Conservation (phyloP, 208 protist species). For the Blechomonas ayalai region DNA sequence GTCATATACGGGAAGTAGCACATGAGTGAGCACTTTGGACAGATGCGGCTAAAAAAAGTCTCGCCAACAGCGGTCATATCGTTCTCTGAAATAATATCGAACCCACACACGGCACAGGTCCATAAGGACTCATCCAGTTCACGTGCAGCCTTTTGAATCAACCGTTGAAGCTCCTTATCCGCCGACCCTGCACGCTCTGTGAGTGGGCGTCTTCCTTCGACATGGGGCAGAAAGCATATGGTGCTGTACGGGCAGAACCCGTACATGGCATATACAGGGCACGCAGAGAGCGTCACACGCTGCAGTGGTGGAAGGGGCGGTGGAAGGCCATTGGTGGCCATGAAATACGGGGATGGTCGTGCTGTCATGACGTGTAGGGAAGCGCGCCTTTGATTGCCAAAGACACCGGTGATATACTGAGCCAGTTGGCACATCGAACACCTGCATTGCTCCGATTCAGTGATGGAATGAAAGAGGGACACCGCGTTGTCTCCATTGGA, state of each 20-base stretch:
- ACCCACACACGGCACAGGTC: slow-evolving; percentile 73
- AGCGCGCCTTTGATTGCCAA: slow-evolving; percentile 61
- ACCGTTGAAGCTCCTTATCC: slow-evolving; percentile 49
- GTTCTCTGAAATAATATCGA: slow-evolving; percentile 44
- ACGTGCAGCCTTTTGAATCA: slow-evolving; percentile 24
- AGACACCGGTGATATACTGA: slow-evolving; percentile 54
- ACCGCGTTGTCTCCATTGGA: too few species aligned
- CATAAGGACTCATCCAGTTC: slow-evolving; percentile 44
- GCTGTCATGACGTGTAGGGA: slow-evolving; percentile 72
- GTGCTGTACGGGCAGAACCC: slow-evolving; percentile 74
- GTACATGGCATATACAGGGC: slow-evolving; percentile 59
- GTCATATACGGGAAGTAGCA: slow-evolving; percentile 81
- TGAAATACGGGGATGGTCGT: slow-evolving; percentile 54
- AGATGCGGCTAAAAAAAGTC: slow-evolving; percentile 64
- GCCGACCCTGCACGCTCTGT: slow-evolving; percentile 19
- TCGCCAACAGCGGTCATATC: slow-evolving; percentile 52
- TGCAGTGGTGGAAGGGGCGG: slow-evolving; percentile 31
- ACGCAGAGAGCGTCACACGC: slow-evolving; percentile 15
- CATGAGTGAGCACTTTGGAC: slow-evolving; percentile 59
- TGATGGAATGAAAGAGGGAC: too few species aligned
- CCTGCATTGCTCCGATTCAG: slow-evolving; percentile 14
- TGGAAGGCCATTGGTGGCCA: slow-evolving; percentile 16
- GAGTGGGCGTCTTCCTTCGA: slow-evolving; percentile 8
- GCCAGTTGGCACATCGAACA: slow-evolving; percentile 74
- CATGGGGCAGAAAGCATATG: slow-evolving; percentile 74